These are phyloP conservation scores for Lachancea cidri DNA, from an alignment of 805 yeast genomes.

Conservation along the genomic window DNA sequence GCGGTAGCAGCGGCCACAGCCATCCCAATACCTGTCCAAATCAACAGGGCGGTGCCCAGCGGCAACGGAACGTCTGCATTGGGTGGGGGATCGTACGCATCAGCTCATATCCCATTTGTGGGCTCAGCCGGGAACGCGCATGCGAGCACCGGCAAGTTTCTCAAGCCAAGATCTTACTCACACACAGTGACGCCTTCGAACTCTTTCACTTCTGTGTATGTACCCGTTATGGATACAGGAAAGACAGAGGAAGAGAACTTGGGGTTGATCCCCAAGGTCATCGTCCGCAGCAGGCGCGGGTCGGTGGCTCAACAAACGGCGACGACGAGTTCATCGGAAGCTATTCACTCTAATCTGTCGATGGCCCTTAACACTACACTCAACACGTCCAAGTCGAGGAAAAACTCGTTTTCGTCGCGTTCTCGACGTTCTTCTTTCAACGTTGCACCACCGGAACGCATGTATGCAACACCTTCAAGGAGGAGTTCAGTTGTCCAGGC, in stretches of 20 bases:
- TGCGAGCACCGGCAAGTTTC: constrained; percentile 18
- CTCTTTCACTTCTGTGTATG: constrained; percentile 3
- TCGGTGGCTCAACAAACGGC: constrained; percentile 11
- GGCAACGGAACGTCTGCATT: neutral
- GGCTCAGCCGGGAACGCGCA: neutral
- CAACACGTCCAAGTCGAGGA: constrained; percentile 26
- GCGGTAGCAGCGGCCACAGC: neutral
- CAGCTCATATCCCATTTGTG: neutral
- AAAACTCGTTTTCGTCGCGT: constrained; percentile 29
- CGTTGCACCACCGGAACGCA: constrained; percentile 15
- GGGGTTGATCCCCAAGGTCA: constrained; percentile 33
- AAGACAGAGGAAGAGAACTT: constrained; percentile 25
- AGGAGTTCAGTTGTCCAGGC: constrained; percentile 26
- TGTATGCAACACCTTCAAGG: constrained; percentile 21
- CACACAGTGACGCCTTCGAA: constrained; percentile 14
- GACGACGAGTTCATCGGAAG: neutral
- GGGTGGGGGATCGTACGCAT: constrained; percentile 1
- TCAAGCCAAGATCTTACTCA: constrained; percentile 30
- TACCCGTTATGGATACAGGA: constrained; percentile 2
- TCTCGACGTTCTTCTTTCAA: constrained; percentile 31
- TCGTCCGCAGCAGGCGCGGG: constrained; percentile 29
- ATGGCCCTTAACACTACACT: constrained; percentile 22
- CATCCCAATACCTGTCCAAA: neutral
- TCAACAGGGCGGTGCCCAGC: neutral
- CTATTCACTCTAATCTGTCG: constrained; percentile 11